Conservation (phyloP, 2,329 filamentous ascomycete genomes). For the Arthrobotrys iridis region DNA sequence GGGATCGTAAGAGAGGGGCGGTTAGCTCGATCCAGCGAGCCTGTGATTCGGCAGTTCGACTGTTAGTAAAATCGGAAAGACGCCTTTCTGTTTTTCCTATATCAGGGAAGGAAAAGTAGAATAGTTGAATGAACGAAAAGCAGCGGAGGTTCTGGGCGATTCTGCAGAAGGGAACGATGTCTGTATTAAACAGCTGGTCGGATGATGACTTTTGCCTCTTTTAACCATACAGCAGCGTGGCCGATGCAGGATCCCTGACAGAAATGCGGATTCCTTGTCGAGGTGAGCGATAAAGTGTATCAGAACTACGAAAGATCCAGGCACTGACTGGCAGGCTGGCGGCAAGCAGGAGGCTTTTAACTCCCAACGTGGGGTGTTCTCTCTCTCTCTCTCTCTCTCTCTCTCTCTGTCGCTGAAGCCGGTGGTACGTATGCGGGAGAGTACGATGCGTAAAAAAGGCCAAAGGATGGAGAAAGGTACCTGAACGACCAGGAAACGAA, state of each 20-base stretch:
- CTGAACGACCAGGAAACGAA: conserved; percentile 7
- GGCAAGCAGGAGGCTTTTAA: conserved; percentile 17
- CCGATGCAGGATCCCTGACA: conserved; percentile 25
- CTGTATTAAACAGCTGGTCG: not conserved
- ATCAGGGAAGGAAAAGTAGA: not conserved
- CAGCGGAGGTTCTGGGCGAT: conserved; percentile 3
- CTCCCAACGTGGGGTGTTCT: not conserved
- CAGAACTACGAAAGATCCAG: conserved; percentile 11
- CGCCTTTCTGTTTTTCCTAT: not conserved
- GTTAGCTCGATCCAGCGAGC: conserved; percentile 53
- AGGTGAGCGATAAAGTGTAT: conserved; percentile 42
- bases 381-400: too few relatives aligned
- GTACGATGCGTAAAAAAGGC: conserved; percentile 13
- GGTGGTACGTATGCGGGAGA: not conserved
- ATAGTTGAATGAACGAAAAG: not conserved
- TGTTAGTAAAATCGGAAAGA: conserved; percentile 20
- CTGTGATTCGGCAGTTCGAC: conserved; percentile 26
- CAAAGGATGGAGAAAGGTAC: conserved; percentile 30
- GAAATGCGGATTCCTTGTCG: conserved; percentile 33
- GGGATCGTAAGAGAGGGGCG: conserved; percentile 26
- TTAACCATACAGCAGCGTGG: conserved; percentile 28
- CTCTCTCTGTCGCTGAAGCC: not conserved
- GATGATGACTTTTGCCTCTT: conserved; percentile 36
- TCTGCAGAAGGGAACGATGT: not conserved
- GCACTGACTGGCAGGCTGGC: not conserved